Base-by-base conservation (phyloP, 805 yeast species). In the Ogataea angusta region DNA sequence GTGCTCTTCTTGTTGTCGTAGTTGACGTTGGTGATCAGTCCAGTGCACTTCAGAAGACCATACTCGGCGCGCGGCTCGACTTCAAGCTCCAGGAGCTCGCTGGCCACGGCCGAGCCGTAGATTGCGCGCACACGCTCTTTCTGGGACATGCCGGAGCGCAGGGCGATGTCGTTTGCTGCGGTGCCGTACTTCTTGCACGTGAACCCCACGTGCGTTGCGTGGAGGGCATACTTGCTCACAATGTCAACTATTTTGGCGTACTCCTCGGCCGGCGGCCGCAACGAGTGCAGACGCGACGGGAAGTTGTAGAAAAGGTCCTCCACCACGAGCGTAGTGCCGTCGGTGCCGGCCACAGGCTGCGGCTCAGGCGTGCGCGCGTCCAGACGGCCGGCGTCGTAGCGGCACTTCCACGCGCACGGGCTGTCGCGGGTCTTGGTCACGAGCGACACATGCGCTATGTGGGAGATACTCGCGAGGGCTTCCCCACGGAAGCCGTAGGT, bases 401-500 rank as follows among this genome's bases (percentile, higher is more conserved):
- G 66, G 0, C 85, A 75, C 48, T 70, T 77, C 76, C 84, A 83
- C 0, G 96, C 97, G 54, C 87, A 73, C 0, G 72, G 65, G 1
- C 80, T 74, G 1, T 64, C 72, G 6, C 49, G 54, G 0, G 85
- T 78, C 61, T 85, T 89, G 0, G 97, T 86, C 2, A 81, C 72
- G 5, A 93, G 95, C 0, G 87, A 72, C 2, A 93, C 66, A 43
- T 89, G 82, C 0, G 97, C 73, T 15, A 93, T 82, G 56, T 91
- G 96, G 0, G 96, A 88, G 6, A 93, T 90, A 57, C 93, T 82
- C 1, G 98, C 96, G 35, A 93, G 68, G 0, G 99, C 99, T 62
- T 93, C 99, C 12, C 99, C 99, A 40, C 99, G 72, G 59, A 93
- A 93, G 4, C 99, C 99, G 60, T 88, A 88, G 0, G 98, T 90